Percentiles rank a stretch among this genome's conserved stretches.
Evolutionary conservation across 768 basidiomycete species (phyloP).

Genomic region (Agaricus blazei): DNA sequence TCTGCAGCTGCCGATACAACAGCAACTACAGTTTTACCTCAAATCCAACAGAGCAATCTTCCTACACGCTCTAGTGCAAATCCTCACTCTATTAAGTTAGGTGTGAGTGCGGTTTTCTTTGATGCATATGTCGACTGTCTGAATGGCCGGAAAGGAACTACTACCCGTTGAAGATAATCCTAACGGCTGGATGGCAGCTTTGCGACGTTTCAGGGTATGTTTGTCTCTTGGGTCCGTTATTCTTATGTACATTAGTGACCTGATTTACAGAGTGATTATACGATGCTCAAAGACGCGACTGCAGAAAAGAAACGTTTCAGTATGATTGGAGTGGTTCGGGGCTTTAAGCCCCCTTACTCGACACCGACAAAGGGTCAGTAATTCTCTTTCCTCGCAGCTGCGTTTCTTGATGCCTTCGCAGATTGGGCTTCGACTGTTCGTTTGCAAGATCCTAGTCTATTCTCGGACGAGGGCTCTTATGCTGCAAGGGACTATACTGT

Average conservation of each 20-base stretch:
- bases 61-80: not conserved
- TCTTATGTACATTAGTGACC: not conserved
- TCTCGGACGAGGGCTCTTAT: not conserved
- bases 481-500: not conserved
- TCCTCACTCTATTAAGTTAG: not conserved
- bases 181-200: constrained; percentile 1
- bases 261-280: not conserved
- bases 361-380: not conserved
- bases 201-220: not conserved
- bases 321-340: not conserved
- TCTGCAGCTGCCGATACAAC: not conserved
- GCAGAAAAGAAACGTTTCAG: not conserved
- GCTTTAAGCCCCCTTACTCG: not conserved
- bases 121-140: not conserved
- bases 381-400: too few species aligned
- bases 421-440: not conserved
- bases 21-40: not conserved
- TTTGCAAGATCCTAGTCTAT: constrained; percentile 2
- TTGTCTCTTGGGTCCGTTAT: not conserved
- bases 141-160: not conserved
- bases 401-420: not conserved
- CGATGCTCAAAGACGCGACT: not conserved
- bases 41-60: not conserved
- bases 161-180: not conserved
- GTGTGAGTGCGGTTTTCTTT: not conserved